A percentile compares a stretch with the other conserved stretches of the same genome.
Evolutionary conservation across 1,284 basidiomycete species (phyloP).

Genomic region (Leccinum angustisporum): DNA sequence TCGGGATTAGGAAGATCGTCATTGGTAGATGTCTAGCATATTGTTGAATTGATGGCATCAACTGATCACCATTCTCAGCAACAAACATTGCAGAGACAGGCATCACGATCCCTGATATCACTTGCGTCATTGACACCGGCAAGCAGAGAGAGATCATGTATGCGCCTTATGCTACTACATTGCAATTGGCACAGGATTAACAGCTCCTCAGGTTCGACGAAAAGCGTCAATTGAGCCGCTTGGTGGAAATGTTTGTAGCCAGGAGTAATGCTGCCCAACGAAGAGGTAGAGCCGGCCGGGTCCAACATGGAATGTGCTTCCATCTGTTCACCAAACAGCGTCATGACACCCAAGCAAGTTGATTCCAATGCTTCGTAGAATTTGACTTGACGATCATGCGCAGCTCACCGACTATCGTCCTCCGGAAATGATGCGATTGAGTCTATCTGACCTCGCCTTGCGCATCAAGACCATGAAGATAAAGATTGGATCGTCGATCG

Average conservation of each 20-base stretch:
- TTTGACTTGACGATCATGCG: conserved; percentile 12
- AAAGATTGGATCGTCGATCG: conserved; percentile 84
- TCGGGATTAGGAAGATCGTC: conserved; percentile 87
- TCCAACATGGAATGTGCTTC: conserved; percentile 90
- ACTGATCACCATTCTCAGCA: conserved; percentile 49
- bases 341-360: conserved; percentile 70
- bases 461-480: conserved; percentile 98
- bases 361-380: conserved; percentile 29
- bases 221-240: conserved; percentile 92
- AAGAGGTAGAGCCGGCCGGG: conserved; percentile 90
- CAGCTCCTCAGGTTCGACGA: conserved; percentile 79
- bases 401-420: conserved; percentile 91
- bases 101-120: conserved; percentile 97
- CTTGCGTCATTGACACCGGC: conserved; percentile 95
- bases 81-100: conserved; percentile 84
- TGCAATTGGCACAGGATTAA: conserved; percentile 10
- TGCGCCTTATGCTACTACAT: neutral
- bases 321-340: conserved; percentile 92
- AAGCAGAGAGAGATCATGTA: conserved; percentile 93
- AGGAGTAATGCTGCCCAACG: conserved; percentile 93
- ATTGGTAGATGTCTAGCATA: conserved; percentile 57
- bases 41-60: conserved; percentile 64
- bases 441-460: conserved; percentile 91
- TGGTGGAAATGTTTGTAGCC: conserved; percentile 92
- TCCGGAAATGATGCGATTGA: conserved; percentile 95